A percentile compares a stretch with the other conserved stretches of the same genome.
Evolutionary conservation across 2,329 filamentous ascomycete species (phyloP).

Genomic region (Balansia obtecta): DNA sequence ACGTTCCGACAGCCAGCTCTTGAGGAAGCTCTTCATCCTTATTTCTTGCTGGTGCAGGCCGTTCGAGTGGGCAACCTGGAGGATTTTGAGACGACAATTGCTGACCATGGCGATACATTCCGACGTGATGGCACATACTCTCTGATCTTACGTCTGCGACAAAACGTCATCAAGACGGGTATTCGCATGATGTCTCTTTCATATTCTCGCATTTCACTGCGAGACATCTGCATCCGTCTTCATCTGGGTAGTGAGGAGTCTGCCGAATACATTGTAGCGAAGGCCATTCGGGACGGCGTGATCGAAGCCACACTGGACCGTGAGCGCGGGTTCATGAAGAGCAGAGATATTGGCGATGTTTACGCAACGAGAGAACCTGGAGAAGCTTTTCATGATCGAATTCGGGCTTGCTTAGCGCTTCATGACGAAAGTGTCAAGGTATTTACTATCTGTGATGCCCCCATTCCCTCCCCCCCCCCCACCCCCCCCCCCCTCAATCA

Average conservation of each 20-base stretch:
- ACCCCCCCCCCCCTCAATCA: no score
- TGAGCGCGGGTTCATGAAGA: slow-evolving; percentile 96
- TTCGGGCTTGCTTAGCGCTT: slow-evolving; percentile 77
- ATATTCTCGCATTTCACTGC: slow-evolving; percentile 91
- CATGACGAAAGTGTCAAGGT: slow-evolving; percentile 99
- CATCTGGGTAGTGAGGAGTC: slow-evolving; percentile 93
- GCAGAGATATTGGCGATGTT: slow-evolving; percentile 89
- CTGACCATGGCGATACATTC: slow-evolving; percentile 72
- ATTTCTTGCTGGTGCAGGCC: slow-evolving; percentile 86
- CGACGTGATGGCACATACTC: slow-evolving; percentile 91
- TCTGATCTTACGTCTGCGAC: slow-evolving; percentile 81
- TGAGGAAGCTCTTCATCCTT: slow-evolving; percentile 79
- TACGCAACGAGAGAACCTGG: slow-evolving; percentile 93
- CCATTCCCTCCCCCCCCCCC: no score
- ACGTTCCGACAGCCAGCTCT: slow-evolving; percentile 84
- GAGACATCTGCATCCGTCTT: slow-evolving; percentile 92
- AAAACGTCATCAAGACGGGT: slow-evolving; percentile 98
- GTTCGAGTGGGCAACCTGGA: slow-evolving; percentile 94
- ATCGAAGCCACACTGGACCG: slow-evolving; percentile 92
- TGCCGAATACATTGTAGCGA: slow-evolving; percentile 97
- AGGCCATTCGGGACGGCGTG: slow-evolving; percentile 93
- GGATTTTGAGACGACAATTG: slow-evolving; percentile 80
- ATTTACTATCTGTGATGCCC: slow-evolving; percentile 22
- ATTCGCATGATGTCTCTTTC: slow-evolving; percentile 98
- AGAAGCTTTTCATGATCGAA: slow-evolving; percentile 95